Evolutionary conservation across 163 green algal species (phyloP).

Genomic region (Smithsoniella earleae): DNA sequence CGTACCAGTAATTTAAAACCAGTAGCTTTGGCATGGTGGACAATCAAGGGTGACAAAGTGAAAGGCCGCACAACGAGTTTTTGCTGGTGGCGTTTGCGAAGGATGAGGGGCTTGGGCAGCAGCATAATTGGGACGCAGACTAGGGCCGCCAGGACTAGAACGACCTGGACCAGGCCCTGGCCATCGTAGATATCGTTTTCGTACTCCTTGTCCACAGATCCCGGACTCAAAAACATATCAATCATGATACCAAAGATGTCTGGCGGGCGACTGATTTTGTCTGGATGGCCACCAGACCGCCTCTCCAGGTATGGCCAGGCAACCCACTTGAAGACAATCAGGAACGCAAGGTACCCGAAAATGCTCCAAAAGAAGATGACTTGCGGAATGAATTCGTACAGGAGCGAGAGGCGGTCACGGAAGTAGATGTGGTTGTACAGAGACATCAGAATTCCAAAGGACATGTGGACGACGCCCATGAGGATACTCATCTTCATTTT

Average conservation of each 20-base stretch:
- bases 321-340: constrained; percentile 96
- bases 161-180: constrained; percentile 49
- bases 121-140: constrained; percentile 93
- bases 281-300: neutral
- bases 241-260: constrained; percentile 99
- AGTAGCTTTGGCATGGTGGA: too few relatives aligned
- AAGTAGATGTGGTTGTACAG: constrained; percentile 91
- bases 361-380: constrained; percentile 92
- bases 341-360: constrained; percentile 94
- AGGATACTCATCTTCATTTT: constrained; percentile 99
- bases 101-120: constrained; percentile 90
- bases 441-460: constrained; percentile 87
- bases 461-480: constrained; percentile 92
- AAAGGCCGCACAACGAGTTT: too few relatives aligned
- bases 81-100: constrained; percentile 80
- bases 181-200: constrained; percentile 37
- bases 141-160: constrained; percentile 78
- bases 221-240: constrained; percentile 94
- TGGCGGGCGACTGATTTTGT: constrained; percentile 52
- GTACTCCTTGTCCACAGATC: constrained; percentile 35
- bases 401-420: constrained; percentile 71
- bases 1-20: constrained; percentile 13
- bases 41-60: too few relatives aligned
- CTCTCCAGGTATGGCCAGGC: constrained; percentile 1
- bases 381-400: constrained; percentile 85